Percentiles rank a stretch among this genome's conserved stretches.
Conservation (phyloP, 495 filamentous ascomycete species). For the Parachaetomium inaequale region DNA sequence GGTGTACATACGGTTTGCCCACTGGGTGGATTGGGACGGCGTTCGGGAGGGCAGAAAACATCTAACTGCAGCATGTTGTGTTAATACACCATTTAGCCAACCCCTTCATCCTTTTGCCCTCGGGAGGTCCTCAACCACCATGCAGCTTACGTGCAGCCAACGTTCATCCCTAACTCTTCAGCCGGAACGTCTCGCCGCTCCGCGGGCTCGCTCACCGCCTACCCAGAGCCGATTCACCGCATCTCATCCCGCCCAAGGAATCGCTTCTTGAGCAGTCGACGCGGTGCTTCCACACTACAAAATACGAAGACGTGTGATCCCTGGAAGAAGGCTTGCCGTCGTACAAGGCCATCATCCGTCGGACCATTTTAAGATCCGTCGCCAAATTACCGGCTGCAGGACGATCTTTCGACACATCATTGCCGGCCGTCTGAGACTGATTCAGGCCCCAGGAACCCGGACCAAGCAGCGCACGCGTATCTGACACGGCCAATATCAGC, state of each 20-base stretch:
- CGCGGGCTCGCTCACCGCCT: background rate
- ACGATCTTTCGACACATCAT: background rate
- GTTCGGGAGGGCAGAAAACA: constrained; percentile 17
- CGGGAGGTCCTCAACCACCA: background rate
- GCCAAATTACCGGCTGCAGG: background rate
- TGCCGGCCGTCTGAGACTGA: background rate
- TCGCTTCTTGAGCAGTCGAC: background rate
- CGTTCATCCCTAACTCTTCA: background rate
- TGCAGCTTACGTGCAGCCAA: constrained; percentile 7
- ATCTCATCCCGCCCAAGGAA: background rate
- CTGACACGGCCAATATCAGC: background rate
- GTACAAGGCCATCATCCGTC: background rate
- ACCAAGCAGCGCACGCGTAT: background rate
- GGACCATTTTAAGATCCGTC: background rate
- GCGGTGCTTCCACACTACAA: background rate
- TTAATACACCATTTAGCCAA: constrained; percentile 13
- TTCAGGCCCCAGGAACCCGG: background rate
- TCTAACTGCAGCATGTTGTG: constrained; percentile 7
- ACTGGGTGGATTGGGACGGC: constrained; percentile 21
- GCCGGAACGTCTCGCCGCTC: too few relatives aligned
- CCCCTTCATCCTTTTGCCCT: background rate
- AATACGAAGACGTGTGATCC: constrained; percentile 10
- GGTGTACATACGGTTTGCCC: constrained; percentile 25
- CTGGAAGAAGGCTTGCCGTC: background rate
- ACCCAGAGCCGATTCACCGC: background rate